Evolutionary conservation across 345 rosid species (phyloP).

Genomic region (Capsella bursapastoris): DNA sequence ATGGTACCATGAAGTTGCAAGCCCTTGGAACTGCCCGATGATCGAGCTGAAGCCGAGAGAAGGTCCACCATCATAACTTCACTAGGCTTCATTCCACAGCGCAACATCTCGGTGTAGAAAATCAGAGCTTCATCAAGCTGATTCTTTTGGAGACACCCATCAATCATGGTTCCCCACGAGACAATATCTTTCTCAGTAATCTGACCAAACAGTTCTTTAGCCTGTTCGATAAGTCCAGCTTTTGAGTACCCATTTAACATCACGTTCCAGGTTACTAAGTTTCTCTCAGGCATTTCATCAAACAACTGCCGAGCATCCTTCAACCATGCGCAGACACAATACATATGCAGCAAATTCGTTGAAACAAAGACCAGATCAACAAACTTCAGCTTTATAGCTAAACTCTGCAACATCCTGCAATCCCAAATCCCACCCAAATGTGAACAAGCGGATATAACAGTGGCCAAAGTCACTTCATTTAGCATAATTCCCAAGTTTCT

Average conservation of each 20-base stretch:
- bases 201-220: slow-evolving; percentile 61
- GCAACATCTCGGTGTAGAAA: slow-evolving; percentile 58
- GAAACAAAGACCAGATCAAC: slow-evolving; percentile 58
- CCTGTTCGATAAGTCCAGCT: slow-evolving; percentile 63
- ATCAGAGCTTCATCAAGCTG: slow-evolving; percentile 61
- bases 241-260: slow-evolving; percentile 86
- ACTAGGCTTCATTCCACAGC: slow-evolving; percentile 54
- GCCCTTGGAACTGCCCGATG: slow-evolving; percentile 50
- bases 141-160: slow-evolving; percentile 60
- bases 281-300: slow-evolving; percentile 68
- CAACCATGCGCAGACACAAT: slow-evolving; percentile 60
- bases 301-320: slow-evolving; percentile 64
- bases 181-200: slow-evolving; percentile 70
- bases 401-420: slow-evolving; percentile 67
- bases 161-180: slow-evolving; percentile 79
- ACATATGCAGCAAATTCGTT: slow-evolving; percentile 73
- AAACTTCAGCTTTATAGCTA: slow-evolving; percentile 57
- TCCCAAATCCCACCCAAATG: slow-evolving; percentile 58
- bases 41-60: slow-evolving; percentile 71
- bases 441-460: slow-evolving; percentile 60
- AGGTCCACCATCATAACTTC: slow-evolving; percentile 77
- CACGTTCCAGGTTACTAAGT: slow-evolving; percentile 80
- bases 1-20: slow-evolving; percentile 61
- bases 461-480: slow-evolving; percentile 64
- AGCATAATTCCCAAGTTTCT: slow-evolving; percentile 51